Percentiles rank a stretch among this genome's conserved stretches.
Conservation (phyloP, 805 yeast genomes). For the Cyberlindnera lachancei region DNA sequence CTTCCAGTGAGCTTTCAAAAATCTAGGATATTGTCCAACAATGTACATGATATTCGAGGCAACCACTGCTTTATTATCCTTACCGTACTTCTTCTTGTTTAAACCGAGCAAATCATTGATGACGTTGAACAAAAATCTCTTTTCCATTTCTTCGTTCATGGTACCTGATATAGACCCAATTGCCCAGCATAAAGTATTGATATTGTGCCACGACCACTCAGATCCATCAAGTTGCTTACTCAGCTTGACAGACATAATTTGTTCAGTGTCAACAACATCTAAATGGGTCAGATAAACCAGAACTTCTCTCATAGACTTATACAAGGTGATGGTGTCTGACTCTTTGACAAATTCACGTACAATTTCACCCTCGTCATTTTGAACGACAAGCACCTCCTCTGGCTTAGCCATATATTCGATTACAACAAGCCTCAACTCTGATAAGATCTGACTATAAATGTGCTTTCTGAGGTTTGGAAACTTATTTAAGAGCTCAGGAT, state of each 20-base stretch:
- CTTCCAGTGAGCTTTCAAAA: conserved; percentile 96
- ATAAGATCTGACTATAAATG: conserved; percentile 67
- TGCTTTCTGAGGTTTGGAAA: conserved; percentile 85
- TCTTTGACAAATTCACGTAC: conserved; percentile 96
- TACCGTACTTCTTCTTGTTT: conserved; percentile 95
- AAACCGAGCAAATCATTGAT: conserved; percentile 86
- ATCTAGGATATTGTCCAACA: conserved; percentile 98
- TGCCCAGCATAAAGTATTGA: conserved; percentile 98
- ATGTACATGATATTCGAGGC: conserved; percentile 99
- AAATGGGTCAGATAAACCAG: conserved; percentile 92
- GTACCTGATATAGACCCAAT: conserved; percentile 98
- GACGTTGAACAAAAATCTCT: conserved; percentile 85
- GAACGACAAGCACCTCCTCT: conserved; percentile 94
- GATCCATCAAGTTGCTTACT: conserved; percentile 90
- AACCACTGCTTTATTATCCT: conserved; percentile 96
- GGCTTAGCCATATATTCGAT: conserved; percentile 98
- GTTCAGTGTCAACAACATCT: conserved; percentile 89
- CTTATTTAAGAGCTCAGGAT: conserved; percentile 70
- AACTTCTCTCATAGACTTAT: conserved; percentile 93
- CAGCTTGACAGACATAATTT: conserved; percentile 86
- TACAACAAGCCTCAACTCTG: conserved; percentile 83
- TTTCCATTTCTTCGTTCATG: conserved; percentile 97
- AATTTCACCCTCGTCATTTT: conserved; percentile 98
- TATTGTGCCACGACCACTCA: conserved; percentile 99
- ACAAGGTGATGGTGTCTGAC: conserved; percentile 91